Conservation (phyloP, 768 basidiomycete species). For the Holtermanniella nyarrowii region DNA sequence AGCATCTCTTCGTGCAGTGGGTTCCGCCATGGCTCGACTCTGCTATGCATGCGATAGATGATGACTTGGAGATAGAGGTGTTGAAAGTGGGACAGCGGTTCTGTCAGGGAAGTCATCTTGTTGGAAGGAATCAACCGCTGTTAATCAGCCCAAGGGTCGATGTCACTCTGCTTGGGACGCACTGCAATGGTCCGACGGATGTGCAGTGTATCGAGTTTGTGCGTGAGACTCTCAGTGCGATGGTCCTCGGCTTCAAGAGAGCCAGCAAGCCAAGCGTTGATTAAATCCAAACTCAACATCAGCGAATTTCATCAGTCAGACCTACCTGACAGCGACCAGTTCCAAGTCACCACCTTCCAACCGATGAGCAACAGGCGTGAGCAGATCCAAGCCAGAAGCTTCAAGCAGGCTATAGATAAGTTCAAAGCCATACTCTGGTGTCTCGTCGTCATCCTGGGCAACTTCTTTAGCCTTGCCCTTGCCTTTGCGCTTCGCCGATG, state of each 20-base stretch:
- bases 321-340: conserved; percentile 26
- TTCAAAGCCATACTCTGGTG: conserved; percentile 11
- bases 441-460: background rate
- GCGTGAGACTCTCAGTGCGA: conserved; percentile 15
- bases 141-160: background rate
- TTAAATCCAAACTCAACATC: conserved; percentile 16
- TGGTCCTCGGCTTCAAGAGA: conserved; percentile 15
- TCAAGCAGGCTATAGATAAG: conserved; percentile 3
- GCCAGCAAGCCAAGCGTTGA: conserved; percentile 22
- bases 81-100: conserved; percentile 22
- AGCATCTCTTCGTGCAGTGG: conserved; percentile 27
- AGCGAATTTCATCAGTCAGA: background rate
- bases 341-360: conserved; percentile 32
- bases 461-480: conserved; percentile 16
- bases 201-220: conserved; percentile 15
- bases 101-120: conserved; percentile 1
- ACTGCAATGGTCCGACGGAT: conserved; percentile 21
- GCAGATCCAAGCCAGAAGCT: conserved; percentile 5
- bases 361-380: conserved; percentile 19
- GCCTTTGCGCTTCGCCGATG: conserved; percentile 12
- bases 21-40: conserved; percentile 15
- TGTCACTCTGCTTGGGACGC: background rate
- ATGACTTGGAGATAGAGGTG: conserved; percentile 30
- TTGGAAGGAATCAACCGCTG: conserved; percentile 27
- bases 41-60: conserved; percentile 10